Base-by-base conservation (phyloP, 2,329 filamentous ascomycete species). In the Ophiostoma piceae region DNA sequence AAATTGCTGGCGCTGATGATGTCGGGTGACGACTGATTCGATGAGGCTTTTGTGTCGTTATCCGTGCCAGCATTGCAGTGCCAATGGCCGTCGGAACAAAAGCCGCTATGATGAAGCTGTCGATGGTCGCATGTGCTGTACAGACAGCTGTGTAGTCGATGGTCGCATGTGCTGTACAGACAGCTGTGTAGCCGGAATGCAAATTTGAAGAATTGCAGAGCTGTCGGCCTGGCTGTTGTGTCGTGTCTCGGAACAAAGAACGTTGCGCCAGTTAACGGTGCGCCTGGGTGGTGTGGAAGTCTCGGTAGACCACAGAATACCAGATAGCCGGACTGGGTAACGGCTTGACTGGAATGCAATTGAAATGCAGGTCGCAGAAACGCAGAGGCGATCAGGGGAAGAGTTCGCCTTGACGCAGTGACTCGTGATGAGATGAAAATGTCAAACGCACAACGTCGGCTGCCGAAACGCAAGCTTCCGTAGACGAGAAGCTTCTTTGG, bases 21-120 rank as follows among this genome's bases (percentile, higher is more conserved):
- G 66, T 29, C 57, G 35, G 62, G 41, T 35, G 26, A 37, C 35
- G 47, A 57, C 41, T 32, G 29, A 14, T 12, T 32, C 19, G 37
- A 37, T 64, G 35, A 26, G 41, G 60, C 32, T 66, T 12, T 43
- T 65, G 64, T 35, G 39, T 39, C 62, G 67, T 39, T 69, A 35
- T 47, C 64, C 67, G 39, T 66, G 62, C 67, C 69, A 67, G 37
- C 70, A 71, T 71, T 51, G 64, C 54, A 29, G 37, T 68, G 69
- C 67, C 67, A 67, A 62, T 65, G 67, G 67, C 69, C 51, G 69
- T 62, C 62, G 26, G 41, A 14, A 39, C 8, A 32, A 32, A 35
- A 66, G 60, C 43, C 7, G 69, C 32, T 65, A 65, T n/a, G 62
- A 35, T n/a, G 7, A 65, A n/a, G 62, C 35, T 65, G 19, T 26